Evolutionary conservation across 2,329 filamentous ascomycete species (phyloP).

Genomic region (Fusarium sp.): DNA sequence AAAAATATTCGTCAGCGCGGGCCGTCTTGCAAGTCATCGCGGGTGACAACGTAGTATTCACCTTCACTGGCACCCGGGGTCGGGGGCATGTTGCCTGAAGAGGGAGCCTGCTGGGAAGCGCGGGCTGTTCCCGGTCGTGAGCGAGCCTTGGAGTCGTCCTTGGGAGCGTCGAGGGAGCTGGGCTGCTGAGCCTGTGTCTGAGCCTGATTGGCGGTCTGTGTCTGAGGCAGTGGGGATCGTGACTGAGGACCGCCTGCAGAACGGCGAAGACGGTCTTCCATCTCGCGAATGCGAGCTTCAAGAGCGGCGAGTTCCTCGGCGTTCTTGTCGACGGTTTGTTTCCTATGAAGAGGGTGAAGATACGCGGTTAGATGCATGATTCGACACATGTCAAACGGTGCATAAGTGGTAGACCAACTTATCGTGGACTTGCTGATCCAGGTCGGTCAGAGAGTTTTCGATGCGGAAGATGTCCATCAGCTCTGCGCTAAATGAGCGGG

Average conservation of each 20-base stretch:
- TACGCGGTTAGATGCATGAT: constrained; percentile 22
- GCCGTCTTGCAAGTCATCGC: constrained; percentile 47
- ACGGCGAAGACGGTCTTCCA: constrained; percentile 78
- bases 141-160: constrained; percentile 53
- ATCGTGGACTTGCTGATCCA: constrained; percentile 80
- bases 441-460: constrained; percentile 78
- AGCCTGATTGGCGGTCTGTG: constrained; percentile 33
- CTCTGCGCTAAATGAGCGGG: constrained; percentile 85
- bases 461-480: constrained; percentile 91
- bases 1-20: constrained; percentile 48
- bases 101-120: constrained; percentile 63
- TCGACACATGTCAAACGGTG: constrained; percentile 5
- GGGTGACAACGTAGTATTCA: constrained; percentile 62
- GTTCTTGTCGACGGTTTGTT: constrained; percentile 79
- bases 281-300: constrained; percentile 84
- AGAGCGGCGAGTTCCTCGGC: constrained; percentile 86
- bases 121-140: constrained; percentile 67
- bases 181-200: constrained; percentile 32
- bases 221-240: constrained; percentile 37
- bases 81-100: constrained; percentile 68
- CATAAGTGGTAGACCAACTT: constrained; percentile 70
- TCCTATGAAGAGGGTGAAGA: constrained; percentile 63
- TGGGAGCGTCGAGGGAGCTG: constrained; percentile 37
- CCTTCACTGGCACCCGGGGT: constrained; percentile 72
- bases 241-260: constrained; percentile 38